Evolutionary conservation across 2,329 filamentous ascomycete genomes (phyloP), one percentile per base, ranked within the genome.

Genomic region (Scedosporium dehoogii): DNA sequence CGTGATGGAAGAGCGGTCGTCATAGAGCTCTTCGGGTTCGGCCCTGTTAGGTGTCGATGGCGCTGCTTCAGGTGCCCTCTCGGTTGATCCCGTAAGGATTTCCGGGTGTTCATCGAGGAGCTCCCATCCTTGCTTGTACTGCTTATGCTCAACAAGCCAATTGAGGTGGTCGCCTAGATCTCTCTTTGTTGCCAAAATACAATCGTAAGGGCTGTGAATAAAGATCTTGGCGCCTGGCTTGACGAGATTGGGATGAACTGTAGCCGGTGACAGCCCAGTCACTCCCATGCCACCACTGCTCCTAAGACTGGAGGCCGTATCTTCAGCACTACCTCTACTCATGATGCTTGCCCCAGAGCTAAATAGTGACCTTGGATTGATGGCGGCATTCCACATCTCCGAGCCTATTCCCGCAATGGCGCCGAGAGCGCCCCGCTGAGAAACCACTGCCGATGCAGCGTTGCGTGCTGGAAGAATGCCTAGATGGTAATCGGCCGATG

Each of bases 171-270:
- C 94, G 3, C 85, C 79, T 16, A 96, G 79, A 69, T 96, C 92
- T 67, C 94, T 83, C 71, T 92, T 92, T 2, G 94, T 91, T 0
- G 91, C 91, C 62, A 97, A 78, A n/a, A 97, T 88, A 69, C 92
- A 97, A 74, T 99, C 94, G 70, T 96, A 99, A 0, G 94, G 94
- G 68, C 92, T 97, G 69, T 96, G 92, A 48, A 99, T 91, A 71
- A 97, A 97, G 16, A 99, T 89, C 70, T 97, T 81, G 68, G 81
- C 73, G 1, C 83, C 81, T 59, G 78, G 78, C 69, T 85, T 81
- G 67, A 80, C 69, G 66, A 89, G 72, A 68, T 79, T 79, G 62
- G 83, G 74, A 70, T 87, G 81, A 1, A 81, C 76, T 12, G 76
- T 73, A 44, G 73, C 72, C 3, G 70, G 65, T 3, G 66, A 64